Evolutionary conservation across 2,329 filamentous ascomycete genomes (phyloP), one percentile per base, ranked within the genome.

Genomic region (Cercospora janseana): DNA sequence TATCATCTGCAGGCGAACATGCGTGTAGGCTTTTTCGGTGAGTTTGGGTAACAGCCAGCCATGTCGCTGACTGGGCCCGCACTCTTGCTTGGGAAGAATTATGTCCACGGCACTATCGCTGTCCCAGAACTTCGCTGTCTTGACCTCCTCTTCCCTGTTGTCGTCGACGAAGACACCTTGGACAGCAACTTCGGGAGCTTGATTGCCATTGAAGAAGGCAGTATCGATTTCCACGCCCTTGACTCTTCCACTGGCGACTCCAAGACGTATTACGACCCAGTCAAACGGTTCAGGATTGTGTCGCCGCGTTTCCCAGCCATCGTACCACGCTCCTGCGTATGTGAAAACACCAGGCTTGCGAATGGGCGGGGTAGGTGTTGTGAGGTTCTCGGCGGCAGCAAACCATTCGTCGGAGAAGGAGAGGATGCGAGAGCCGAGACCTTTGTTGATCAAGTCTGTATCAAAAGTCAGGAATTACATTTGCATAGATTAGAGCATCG

Each of bases 1-100:
- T 65, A 88, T 91, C 88, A 91, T 91, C 67, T 88, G 86, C 48
- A 93, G 74, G 26, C 87, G 75, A 31, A 91, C 85, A 66, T 93
- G 87, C 0, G 87, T 91, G 70, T 87, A 91, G 46, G 82, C 79
- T 69, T 86, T 86, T 26, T 72, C 70, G 0, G 80, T 82, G 15
- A 66, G 52, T 13, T 65, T 64, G 12, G 75, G 71, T 12, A 92
- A 74, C 63, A 80, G 78, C 88, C 87, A 93, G 3, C 76, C 85
- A 62, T 89, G 87, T 52, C 87, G 73, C 68, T 85, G 82, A 44
- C 77, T 84, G 1, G 88, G 86, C 0, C 87, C 87, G 66, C 87
- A 90, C 63, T 87, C 82, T 62, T 86, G 79, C 54, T 80, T 75
- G 13, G 77, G 75, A 4, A 92, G 74, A 50, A 92, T 84, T 3